These are phyloP conservation scores for Rhodomyrtus tomentosa DNA, from an alignment of 345 rosid species.

Conservation along the genomic window DNA sequence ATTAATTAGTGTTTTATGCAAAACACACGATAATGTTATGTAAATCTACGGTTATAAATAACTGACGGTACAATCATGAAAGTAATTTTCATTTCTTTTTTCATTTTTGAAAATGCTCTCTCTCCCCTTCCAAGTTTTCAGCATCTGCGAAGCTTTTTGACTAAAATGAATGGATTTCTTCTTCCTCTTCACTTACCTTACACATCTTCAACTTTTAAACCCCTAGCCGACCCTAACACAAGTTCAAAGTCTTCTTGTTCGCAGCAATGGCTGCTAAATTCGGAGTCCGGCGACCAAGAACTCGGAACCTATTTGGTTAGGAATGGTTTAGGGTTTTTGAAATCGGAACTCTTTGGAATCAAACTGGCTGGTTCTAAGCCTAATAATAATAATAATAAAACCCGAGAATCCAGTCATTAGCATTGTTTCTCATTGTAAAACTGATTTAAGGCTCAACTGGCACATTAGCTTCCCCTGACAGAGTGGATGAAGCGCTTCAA, in stretches of 20 bases:
- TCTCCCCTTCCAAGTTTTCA: neutral
- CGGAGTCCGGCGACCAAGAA: neutral
- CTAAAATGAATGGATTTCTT: neutral
- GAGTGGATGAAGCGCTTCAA: neutral
- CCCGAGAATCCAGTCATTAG: neutral
- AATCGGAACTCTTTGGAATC: too few relatives aligned
- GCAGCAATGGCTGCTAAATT: neutral
- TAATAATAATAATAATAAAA: too few relatives aligned
- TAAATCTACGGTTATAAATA: too few relatives aligned
- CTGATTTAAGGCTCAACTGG: neutral
- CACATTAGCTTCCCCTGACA: rapidly evolving
- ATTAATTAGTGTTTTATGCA: too few relatives aligned
- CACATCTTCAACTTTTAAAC: neutral
- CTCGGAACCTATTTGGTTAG: rapidly evolving
- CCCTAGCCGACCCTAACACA: neutral
- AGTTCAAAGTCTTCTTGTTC: neutral
- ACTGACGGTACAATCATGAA: too few relatives aligned
- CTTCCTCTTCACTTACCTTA: neutral
- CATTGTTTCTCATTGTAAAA: neutral
- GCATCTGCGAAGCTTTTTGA: neutral
- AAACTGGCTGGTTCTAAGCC: too few relatives aligned
- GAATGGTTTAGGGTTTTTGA: too few relatives aligned
- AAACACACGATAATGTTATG: too few relatives aligned
- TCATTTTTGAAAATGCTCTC: neutral
- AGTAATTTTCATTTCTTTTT: too few relatives aligned